A percentile compares a stretch with the other conserved stretches of the same genome.
These are phyloP conservation scores for Fabrea salina DNA, from an alignment of 169 alveolate species.

Conservation along the genomic window DNA sequence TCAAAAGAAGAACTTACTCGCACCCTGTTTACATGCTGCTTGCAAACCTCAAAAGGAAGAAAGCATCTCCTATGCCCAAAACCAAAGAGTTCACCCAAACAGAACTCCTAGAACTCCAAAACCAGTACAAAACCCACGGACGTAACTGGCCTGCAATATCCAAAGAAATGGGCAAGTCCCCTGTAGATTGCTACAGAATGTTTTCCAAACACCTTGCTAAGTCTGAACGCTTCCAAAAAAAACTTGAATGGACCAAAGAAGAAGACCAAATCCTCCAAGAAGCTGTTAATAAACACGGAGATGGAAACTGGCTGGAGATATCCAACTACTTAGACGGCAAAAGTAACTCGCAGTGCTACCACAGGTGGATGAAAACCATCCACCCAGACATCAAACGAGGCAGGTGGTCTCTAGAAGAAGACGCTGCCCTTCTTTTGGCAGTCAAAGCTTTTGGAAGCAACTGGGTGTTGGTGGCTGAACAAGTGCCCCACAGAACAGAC, in stretches of 20 bases:
- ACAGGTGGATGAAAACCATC: slow-evolving; percentile 57
- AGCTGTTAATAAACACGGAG: slow-evolving; percentile 46
- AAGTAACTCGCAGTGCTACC: slow-evolving; percentile 52
- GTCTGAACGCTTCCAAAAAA: neutral
- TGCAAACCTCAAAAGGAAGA: neutral
- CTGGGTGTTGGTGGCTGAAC: slow-evolving; percentile 58
- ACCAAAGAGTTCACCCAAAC: neutral
- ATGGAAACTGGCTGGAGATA: slow-evolving; percentile 52
- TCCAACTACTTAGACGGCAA: slow-evolving; percentile 56
- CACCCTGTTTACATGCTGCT: neutral
- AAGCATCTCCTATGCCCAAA: neutral
- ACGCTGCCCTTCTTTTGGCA: slow-evolving; percentile 49
- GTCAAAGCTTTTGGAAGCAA: slow-evolving; percentile 53
- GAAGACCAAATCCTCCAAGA: slow-evolving; percentile 45
- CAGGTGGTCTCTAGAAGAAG: slow-evolving; percentile 63
- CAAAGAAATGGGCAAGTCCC: neutral
- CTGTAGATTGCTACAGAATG: neutral
- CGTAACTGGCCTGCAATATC: neutral
- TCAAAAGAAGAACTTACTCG: neutral
- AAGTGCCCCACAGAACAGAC: slow-evolving; percentile 56
- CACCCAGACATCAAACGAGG: slow-evolving; percentile 62
- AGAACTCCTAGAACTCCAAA: neutral
- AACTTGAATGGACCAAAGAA: slow-evolving; percentile 25
- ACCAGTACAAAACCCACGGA: neutral
- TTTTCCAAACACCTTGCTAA: neutral